Percentiles rank a stretch among this genome's conserved stretches.
phyloP scores from a whole-genome alignment of 176 grass and related monocot genomes.

The Oropetium thomaeum region DNA sequence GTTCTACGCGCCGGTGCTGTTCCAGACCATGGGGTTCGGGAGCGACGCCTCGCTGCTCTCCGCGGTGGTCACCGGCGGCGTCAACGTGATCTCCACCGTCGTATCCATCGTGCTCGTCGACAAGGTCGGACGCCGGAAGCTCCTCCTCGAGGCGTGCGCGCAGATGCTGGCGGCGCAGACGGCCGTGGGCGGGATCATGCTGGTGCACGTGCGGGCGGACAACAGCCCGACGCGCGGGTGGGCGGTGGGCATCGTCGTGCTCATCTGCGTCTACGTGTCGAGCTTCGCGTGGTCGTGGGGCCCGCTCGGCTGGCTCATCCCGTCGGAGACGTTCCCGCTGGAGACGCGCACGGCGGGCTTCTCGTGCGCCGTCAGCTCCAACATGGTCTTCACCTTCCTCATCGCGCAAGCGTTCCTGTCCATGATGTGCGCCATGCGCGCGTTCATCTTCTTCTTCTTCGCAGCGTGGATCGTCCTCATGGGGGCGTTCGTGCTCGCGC shows the following conservation, averaged over 20 bases:
- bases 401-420: no score
- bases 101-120: conserved; percentile 30
- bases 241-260: neutral
- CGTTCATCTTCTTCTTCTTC: no score
- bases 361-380: no score
- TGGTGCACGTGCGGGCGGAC: neutral
- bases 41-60: neutral
- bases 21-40: conserved; percentile 43
- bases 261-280: neutral
- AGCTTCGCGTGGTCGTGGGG: conserved; percentile 41
- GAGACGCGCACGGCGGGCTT: no score
- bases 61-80: neutral
- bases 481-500: no score
- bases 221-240: neutral
- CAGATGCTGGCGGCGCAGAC: conserved; percentile 36
- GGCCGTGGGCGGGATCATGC: conserved; percentile 9
- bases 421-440: no score
- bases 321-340: conserved; percentile 38
- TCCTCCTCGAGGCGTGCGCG: conserved; percentile 38
- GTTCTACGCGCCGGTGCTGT: conserved; percentile 59
- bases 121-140: conserved; percentile 34
- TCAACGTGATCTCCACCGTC: neutral
- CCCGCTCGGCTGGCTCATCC: conserved; percentile 37
- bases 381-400: no score
- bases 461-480: no score